phyloP scores from a whole-genome alignment of 768 basidiomycete species.

The Tricholomella constricta region DNA sequence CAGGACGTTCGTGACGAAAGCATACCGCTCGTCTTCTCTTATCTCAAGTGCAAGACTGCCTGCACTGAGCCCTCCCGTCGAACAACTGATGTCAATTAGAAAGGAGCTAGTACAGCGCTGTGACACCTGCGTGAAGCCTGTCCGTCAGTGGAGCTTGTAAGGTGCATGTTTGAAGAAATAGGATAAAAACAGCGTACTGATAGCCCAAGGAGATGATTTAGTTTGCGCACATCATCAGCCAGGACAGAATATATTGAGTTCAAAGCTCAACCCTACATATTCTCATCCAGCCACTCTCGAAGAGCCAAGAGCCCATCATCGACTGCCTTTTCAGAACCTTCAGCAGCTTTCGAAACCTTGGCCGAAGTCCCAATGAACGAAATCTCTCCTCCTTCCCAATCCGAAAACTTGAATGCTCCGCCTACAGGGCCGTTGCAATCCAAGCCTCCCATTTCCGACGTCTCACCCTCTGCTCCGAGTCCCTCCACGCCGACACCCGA shows the following conservation, averaged over 20 bases:
- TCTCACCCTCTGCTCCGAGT: conserved; percentile 68
- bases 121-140: too few relatives aligned
- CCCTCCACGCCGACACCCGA: conserved; percentile 70
- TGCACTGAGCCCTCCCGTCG: too few relatives aligned
- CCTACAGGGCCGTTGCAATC: conserved; percentile 61
- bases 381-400: conserved; percentile 87
- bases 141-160: too few relatives aligned
- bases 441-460: conserved; percentile 69
- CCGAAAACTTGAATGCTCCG: conserved; percentile 67
- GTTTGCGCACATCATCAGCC: neutral
- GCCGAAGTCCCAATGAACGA: conserved; percentile 64
- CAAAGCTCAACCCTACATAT: conserved; percentile 28
- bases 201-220: too few relatives aligned
- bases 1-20: too few relatives aligned
- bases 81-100: too few relatives aligned
- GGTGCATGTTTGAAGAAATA: too few relatives aligned
- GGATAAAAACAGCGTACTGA: too few relatives aligned
- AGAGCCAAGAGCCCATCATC: conserved; percentile 45
- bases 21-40: too few relatives aligned
- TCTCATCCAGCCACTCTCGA: conserved; percentile 50
- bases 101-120: too few relatives aligned
- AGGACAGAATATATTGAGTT: neutral
- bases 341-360: conserved; percentile 19
- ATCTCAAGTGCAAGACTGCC: too few relatives aligned
- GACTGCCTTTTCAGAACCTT: conserved; percentile 38